These are phyloP conservation scores for Leccinum pachyderme DNA, from an alignment of 1,284 basidiomycete species.

Conservation along the genomic window DNA sequence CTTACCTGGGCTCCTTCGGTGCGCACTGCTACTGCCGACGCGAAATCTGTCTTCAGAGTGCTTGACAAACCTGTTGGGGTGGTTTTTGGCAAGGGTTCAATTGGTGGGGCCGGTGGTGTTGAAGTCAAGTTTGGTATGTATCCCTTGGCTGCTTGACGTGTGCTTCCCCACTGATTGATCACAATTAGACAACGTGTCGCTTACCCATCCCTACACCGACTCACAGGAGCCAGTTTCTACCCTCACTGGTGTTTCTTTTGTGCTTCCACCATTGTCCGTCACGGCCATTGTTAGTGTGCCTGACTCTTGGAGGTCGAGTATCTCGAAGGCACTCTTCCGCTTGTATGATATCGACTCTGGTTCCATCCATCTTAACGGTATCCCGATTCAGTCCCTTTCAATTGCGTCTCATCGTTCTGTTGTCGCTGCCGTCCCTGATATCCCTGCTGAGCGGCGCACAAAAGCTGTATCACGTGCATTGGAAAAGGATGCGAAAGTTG, in stretches of 20 bases:
- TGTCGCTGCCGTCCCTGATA: conserved; percentile 82
- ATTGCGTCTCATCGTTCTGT: conserved; percentile 75
- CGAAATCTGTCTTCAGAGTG: conserved; percentile 55
- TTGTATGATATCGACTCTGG: conserved; percentile 86
- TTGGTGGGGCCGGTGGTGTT: conserved; percentile 70
- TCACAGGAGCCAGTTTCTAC: conserved; percentile 60
- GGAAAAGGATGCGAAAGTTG: conserved; percentile 80
- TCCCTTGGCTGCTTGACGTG: neutral
- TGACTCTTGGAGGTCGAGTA: conserved; percentile 79
- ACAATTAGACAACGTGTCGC: conserved; percentile 67
- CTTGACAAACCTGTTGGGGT: conserved; percentile 80
- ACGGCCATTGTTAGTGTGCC: conserved; percentile 84
- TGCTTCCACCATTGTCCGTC: conserved; percentile 74
- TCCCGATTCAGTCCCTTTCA: conserved; percentile 84
- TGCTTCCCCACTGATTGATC: conserved; percentile 3
- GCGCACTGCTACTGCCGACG: conserved; percentile 11
- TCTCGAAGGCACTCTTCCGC: conserved; percentile 80
- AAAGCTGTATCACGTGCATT: conserved; percentile 87
- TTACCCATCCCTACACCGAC: conserved; percentile 79
- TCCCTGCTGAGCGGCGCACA: conserved; percentile 81
- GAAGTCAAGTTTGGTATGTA: conserved; percentile 80
- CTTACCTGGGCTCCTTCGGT: conserved; percentile 26
- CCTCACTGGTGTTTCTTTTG: conserved; percentile 79
- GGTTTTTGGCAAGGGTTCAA: conserved; percentile 75
- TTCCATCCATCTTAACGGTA: conserved; percentile 76